These are phyloP conservation scores for Daldinia concentrica DNA, from an alignment of 495 filamentous ascomycete species.

Conservation along the genomic window DNA sequence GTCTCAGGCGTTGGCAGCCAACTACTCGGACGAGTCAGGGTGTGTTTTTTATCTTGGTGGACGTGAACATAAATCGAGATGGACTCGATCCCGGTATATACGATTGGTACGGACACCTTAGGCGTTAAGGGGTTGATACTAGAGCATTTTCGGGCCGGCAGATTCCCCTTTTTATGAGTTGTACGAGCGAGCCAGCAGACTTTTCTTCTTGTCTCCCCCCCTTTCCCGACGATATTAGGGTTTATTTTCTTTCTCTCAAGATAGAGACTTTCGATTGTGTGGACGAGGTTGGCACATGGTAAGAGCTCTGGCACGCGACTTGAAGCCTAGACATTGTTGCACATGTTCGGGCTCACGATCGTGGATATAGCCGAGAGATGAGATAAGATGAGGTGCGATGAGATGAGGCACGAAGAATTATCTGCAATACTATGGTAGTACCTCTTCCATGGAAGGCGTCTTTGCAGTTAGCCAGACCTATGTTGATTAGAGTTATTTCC, in stretches of 20 bases:
- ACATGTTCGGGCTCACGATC: not conserved
- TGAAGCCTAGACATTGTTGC: not conserved
- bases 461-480: not conserved
- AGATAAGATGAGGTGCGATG: not conserved
- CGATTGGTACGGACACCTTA: not conserved
- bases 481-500: not conserved
- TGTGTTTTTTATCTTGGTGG: not conserved
- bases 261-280: not conserved
- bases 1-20: not conserved
- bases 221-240: no score
- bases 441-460: not conserved
- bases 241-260: not conserved
- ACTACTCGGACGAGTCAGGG: not conserved
- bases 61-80: not conserved
- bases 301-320: not conserved
- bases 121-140: slow-evolving; percentile 1
- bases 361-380: not conserved
- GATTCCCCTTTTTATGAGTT: not conserved
- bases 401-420: not conserved
- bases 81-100: not conserved
- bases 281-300: not conserved
- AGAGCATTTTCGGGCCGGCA: not conserved
- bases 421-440: not conserved
- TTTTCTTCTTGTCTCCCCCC: not conserved
- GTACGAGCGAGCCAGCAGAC: not conserved